Base-by-base conservation (phyloP, 352 stramenopile genomes). In the Pythium guiyangense region DNA sequence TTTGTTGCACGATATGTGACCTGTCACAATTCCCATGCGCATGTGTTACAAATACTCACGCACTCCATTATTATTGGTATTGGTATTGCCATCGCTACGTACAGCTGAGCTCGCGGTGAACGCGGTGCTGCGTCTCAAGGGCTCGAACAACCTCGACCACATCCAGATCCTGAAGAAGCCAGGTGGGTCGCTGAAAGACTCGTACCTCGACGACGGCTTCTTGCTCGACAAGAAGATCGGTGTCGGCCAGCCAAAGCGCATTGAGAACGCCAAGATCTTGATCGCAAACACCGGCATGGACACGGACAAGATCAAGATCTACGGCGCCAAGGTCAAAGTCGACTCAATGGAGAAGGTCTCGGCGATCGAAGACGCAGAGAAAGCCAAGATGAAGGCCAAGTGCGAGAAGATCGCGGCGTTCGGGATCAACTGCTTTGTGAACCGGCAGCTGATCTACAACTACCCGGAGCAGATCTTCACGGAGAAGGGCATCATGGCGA, bases 221-320 rank as follows among this genome's bases (percentile, higher is more conserved):
- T 85, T 99, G 29, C 69, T 99, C 26, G 90, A 99, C 75, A 99
- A 99, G 74, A 97, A 97, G 69, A 93, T 98, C 52, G 86, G 88
- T 46, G 82, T 96, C 29, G 96, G 96, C 37, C 96, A 99, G 78
- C 96, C 96, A 25, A 97, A 98, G 70, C 80, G 92, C 53, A 74
- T 99, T 15, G 96, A 98, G 72, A 99, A 99, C 64, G 96, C 97
- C 50, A 98, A 98, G 71, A 99, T 99, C 62, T 73, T 99, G 40
- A 78, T 99, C 53, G 97, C 96, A 35, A 99, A 99, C 84, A 99
- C 97, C 37, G 87, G 90, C 39, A 99, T 99, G 97, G 97, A 99
- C 77, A 99, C 97, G 27, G 97, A 99, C 76, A 99, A 99, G 77
- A 99, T 99, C 77, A 99, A 99, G 78, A 99, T 99, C 65, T 99